Evolutionary conservation across 1,284 basidiomycete genomes (phyloP), one percentile per base, ranked within the genome.

Genomic region (Veloporphyrellus conicus): DNA sequence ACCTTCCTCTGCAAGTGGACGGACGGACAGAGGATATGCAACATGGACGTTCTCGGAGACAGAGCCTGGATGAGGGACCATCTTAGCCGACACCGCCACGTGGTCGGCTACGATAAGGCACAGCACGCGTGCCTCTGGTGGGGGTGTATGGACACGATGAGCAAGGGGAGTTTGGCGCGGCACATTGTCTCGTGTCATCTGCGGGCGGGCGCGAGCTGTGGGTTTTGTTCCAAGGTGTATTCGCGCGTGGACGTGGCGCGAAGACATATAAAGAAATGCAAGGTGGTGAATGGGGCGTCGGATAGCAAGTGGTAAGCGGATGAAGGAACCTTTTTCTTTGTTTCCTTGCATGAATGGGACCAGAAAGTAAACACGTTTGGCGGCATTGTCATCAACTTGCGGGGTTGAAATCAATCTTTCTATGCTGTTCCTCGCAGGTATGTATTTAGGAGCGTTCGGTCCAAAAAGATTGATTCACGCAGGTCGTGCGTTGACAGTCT

Each of bases 221-320:
- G 37, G 19, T 49, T 52, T 41, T 67, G 64, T 19, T 53, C 46
- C 41, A 62, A 64, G 48, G 37, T 52, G 27, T 63, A 63, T 39
- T 66, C 62, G 32, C 56, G 64, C 6, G 44, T 37, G n/a, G 60
- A 62, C 36, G 64, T 63, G 10, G 61, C 63, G 3, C 45, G 49
- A 29, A 63, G 61, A 35, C 62, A 66, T 31, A 33, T 51, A 5
- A 62, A 47, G 38, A 64, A 62, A 38, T 66, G 60, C 45, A 63
- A 65, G 45, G 48, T 22, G 20, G 49, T 55, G 11, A 64, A 61
- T 9, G 52, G 40, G 38, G 40, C 12, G 16, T 23, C 15, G 29
- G 47, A 55, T 34, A 36, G 36, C 18, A 36, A 39, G 23, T 45
- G 48, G 41, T 45, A 29, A 25, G 39, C 14, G 20, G 4, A 7